These are phyloP conservation scores for Aspergillus felis DNA, from an alignment of 2,329 filamentous ascomycete species.

Conservation along the genomic window DNA sequence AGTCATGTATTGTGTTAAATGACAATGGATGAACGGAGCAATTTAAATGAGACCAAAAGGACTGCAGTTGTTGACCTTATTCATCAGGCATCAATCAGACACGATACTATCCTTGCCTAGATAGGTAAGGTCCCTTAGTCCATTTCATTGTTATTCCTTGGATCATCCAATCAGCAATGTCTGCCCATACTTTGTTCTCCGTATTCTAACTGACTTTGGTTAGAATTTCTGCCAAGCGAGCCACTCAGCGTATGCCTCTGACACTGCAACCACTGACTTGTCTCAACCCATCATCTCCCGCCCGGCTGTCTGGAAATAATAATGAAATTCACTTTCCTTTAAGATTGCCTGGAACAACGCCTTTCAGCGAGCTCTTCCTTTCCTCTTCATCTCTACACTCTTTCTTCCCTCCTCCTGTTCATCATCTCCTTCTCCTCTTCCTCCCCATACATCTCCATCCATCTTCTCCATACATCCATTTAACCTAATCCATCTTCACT, in stretches of 20 bases:
- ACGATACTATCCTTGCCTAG: too few relatives aligned
- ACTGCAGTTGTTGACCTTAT: neutral
- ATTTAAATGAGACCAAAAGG: too few relatives aligned
- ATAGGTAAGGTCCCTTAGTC: neutral
- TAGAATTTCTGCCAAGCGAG: neutral
- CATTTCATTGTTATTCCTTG: neutral
- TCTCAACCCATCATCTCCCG: neutral
- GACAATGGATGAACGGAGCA: neutral
- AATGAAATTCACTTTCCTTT: neutral
- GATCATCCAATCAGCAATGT: neutral
- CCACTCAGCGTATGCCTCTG: slow-evolving; percentile 1
- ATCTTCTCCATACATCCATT: slow-evolving; percentile 2
- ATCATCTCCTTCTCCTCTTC: slow-evolving; percentile 21
- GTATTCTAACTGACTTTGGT: neutral
- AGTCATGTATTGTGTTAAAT: neutral
- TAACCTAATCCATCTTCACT: slow-evolving; percentile 11
- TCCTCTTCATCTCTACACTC: slow-evolving; percentile 3
- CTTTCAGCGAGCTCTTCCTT: neutral
- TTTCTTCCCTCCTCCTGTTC: slow-evolving; percentile 12
- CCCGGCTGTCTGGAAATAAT: neutral
- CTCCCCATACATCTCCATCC: slow-evolving; percentile 18
- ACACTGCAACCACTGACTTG: slow-evolving; percentile 3
- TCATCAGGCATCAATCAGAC: neutral
- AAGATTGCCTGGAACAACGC: neutral
- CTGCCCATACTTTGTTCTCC: neutral